Conservation (phyloP, 169 alveolate species). For the Plasmodium vivax region DNA sequence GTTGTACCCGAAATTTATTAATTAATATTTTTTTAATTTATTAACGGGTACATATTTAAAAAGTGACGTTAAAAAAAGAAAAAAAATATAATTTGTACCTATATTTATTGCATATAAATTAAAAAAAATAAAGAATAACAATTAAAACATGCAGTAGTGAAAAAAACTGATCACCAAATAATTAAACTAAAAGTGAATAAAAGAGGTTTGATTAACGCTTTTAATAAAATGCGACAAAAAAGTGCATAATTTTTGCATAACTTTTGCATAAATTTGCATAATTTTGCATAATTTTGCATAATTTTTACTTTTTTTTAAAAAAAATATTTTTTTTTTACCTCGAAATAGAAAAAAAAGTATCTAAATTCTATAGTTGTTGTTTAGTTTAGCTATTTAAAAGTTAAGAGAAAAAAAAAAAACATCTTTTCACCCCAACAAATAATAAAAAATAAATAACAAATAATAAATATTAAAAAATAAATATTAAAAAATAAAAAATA, state of each 20-base stretch:
- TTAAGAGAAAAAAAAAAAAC: not conserved
- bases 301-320: not conserved
- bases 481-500: too few species aligned
- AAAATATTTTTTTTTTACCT: not conserved
- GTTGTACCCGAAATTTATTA: not conserved
- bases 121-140: too few species aligned
- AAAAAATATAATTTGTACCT: too few species aligned
- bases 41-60: too few species aligned
- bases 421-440: not conserved
- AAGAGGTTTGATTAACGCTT: not conserved
- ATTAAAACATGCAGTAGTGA: not conserved
- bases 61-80: too few species aligned
- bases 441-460: too few species aligned
- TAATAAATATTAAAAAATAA: too few species aligned
- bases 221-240: not conserved
- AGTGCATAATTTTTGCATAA: too few species aligned
- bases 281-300: too few species aligned
- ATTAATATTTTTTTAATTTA: too few species aligned
- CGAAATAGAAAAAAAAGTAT: not conserved
- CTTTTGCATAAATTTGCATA: not conserved
- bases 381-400: too few species aligned
- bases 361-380: not conserved
- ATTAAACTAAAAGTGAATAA: not conserved
- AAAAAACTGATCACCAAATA: not conserved
- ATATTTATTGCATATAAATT: not conserved